Evolutionary conservation across 2,329 filamentous ascomycete species (phyloP).

Genomic region (Aureobasidium sp.): DNA sequence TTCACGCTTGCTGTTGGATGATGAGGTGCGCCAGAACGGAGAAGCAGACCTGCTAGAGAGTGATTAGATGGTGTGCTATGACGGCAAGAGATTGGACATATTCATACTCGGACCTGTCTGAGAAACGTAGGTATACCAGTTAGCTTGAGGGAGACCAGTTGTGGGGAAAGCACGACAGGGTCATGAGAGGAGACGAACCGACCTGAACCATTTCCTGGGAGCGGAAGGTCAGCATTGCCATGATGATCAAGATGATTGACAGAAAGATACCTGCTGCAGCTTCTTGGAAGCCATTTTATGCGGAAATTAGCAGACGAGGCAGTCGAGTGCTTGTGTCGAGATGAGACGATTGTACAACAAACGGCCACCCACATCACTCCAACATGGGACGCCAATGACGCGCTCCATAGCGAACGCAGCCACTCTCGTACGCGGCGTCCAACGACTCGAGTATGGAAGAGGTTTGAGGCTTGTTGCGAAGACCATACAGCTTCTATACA

Average conservation of each 20-base stretch:
- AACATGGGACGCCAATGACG: background rate
- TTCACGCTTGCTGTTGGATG: conserved; percentile 47
- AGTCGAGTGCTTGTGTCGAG: background rate
- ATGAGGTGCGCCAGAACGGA: conserved; percentile 72
- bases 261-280: conserved; percentile 28
- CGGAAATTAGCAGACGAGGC: background rate
- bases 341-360: conserved; percentile 6
- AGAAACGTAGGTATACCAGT: conserved; percentile 12
- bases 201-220: conserved; percentile 99
- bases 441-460: background rate
- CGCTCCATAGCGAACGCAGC: conserved; percentile 6
- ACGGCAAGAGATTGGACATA: background rate
- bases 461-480: background rate
- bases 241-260: background rate
- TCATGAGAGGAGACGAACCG: conserved; percentile 58
- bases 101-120: conserved; percentile 32
- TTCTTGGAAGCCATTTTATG: conserved; percentile 38
- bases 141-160: conserved; percentile 10
- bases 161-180: conserved; percentile 8
- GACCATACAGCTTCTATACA: background rate
- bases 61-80: background rate
- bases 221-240: conserved; percentile 22
- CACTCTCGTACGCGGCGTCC: background rate
- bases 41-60: conserved; percentile 61
- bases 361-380: conserved; percentile 8